phyloP scores from a whole-genome alignment of 768 basidiomycete genomes.

The Suillus clintonianus region DNA sequence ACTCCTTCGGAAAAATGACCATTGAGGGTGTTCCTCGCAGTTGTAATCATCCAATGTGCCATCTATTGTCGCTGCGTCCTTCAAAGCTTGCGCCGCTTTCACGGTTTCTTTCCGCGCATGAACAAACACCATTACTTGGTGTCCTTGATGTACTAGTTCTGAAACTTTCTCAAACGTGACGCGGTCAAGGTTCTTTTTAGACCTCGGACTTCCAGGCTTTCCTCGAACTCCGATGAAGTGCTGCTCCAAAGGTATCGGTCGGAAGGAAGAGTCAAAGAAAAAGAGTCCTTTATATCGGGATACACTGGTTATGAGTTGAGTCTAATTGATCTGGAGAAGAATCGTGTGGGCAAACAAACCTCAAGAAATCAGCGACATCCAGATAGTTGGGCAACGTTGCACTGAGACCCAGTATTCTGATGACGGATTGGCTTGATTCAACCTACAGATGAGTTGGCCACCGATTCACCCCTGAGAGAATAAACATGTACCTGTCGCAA shows the following conservation, averaged over 20 bases:
- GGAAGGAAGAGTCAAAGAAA: slow-evolving; percentile 97
- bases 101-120: slow-evolving; percentile 98
- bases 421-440: slow-evolving; percentile 93
- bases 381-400: slow-evolving; percentile 97
- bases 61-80: slow-evolving; percentile 73
- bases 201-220: slow-evolving; percentile 71
- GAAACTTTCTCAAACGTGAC: slow-evolving; percentile 91
- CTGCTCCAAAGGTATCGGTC: slow-evolving; percentile 95
- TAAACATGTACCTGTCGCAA: slow-evolving; percentile 68
- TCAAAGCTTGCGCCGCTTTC: slow-evolving; percentile 79
- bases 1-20: slow-evolving; percentile 70
- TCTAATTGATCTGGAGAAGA: not conserved
- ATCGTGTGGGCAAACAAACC: slow-evolving; percentile 45
- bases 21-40: slow-evolving; percentile 80
- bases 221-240: slow-evolving; percentile 95
- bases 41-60: slow-evolving; percentile 77
- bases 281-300: slow-evolving; percentile 86
- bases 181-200: slow-evolving; percentile 83
- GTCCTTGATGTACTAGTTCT: slow-evolving; percentile 84
- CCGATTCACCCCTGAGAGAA: not conserved
- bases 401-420: slow-evolving; percentile 93
- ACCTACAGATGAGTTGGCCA: slow-evolving; percentile 52
- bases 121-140: slow-evolving; percentile 99
- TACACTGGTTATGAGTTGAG: slow-evolving; percentile 53
- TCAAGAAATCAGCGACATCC: slow-evolving; percentile 93